phyloP scores from a whole-genome alignment of 179 eudicot species.

The Drosera spatulata region DNA sequence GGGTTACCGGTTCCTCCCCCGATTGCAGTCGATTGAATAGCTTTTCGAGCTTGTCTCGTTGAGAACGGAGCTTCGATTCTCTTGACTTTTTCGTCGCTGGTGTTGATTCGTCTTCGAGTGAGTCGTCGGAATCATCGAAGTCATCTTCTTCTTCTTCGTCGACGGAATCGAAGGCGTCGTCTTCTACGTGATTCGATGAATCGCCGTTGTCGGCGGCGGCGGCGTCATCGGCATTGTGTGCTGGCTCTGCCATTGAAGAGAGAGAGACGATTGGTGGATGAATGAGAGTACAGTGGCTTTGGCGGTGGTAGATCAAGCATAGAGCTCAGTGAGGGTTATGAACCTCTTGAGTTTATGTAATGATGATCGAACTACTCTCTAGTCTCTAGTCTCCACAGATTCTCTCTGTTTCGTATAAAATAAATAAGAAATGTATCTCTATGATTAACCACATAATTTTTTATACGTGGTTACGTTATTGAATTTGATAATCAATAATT shows the following conservation, averaged over 20 bases:
- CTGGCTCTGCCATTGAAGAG: slow-evolving; percentile 6
- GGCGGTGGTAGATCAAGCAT: too few relatives aligned
- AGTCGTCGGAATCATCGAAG: slow-evolving; percentile 17
- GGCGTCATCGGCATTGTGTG: neutral
- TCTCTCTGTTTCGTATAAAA: too few relatives aligned
- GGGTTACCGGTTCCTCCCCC: slow-evolving; percentile 26
- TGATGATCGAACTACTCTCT: too few relatives aligned
- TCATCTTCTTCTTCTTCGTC: slow-evolving; percentile 9
- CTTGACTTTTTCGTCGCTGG: slow-evolving; percentile 16
- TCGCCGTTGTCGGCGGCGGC: neutral
- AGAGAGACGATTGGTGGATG: too few relatives aligned
- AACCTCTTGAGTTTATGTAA: too few relatives aligned
- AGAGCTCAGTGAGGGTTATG: too few relatives aligned
- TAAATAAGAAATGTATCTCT: too few relatives aligned
- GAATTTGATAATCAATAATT: too few relatives aligned
- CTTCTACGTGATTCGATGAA: neutral
- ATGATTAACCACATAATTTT: too few relatives aligned
- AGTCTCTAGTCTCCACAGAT: too few relatives aligned
- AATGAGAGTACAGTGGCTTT: too few relatives aligned
- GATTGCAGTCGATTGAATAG: slow-evolving; percentile 31
- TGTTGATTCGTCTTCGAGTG: slow-evolving; percentile 24
- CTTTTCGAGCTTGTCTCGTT: slow-evolving; percentile 34
- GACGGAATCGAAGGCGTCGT: slow-evolving; percentile 5
- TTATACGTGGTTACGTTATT: too few relatives aligned
- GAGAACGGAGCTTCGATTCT: slow-evolving; percentile 14